Evolutionary conservation across 495 filamentous ascomycete genomes (phyloP).

Genomic region (Tuber microsphaerosporum): DNA sequence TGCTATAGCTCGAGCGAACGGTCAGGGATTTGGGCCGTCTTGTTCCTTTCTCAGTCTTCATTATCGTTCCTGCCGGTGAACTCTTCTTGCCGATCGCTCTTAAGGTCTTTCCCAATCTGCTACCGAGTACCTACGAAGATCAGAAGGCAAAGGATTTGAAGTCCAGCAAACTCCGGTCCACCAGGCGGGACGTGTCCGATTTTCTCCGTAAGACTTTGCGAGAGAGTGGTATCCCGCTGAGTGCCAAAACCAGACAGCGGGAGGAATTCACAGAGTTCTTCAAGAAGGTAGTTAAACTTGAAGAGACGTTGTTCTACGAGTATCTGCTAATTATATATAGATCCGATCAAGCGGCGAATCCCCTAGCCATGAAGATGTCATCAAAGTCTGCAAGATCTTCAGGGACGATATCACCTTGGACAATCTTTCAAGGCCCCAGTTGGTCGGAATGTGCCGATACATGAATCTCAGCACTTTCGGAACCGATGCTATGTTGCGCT

Average conservation of each 20-base stretch:
- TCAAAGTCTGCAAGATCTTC: conserved; percentile 99
- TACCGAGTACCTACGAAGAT: conserved; percentile 94
- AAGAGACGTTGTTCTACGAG: background rate
- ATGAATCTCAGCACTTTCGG: conserved; percentile 97
- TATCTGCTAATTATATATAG: conserved; percentile 12
- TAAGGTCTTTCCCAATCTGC: conserved; percentile 89
- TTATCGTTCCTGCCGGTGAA: conserved; percentile 95
- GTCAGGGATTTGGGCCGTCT: conserved; percentile 87
- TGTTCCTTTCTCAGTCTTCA: conserved; percentile 92
- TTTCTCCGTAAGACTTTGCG: conserved; percentile 86
- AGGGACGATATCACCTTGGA: conserved; percentile 96
- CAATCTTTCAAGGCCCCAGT: conserved; percentile 89
- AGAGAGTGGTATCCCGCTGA: conserved; percentile 79
- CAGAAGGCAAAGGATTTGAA: conserved; percentile 84
- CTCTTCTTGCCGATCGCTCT: conserved; percentile 87
- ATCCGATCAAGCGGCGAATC: conserved; percentile 75
- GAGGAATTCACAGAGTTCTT: conserved; percentile 98
- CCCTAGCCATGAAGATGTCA: conserved; percentile 81
- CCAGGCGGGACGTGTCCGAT: conserved; percentile 84
- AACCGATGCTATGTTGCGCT: conserved; percentile 94
- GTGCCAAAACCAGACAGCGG: conserved; percentile 73
- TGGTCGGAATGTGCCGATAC: conserved; percentile 96
- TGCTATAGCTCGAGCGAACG: conserved; percentile 66
- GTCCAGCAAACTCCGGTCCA: conserved; percentile 70
- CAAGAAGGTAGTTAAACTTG: conserved; percentile 60